These are phyloP conservation scores for Colletotrichum tropicale DNA, from an alignment of 2,329 filamentous ascomycete species.

Conservation along the genomic window DNA sequence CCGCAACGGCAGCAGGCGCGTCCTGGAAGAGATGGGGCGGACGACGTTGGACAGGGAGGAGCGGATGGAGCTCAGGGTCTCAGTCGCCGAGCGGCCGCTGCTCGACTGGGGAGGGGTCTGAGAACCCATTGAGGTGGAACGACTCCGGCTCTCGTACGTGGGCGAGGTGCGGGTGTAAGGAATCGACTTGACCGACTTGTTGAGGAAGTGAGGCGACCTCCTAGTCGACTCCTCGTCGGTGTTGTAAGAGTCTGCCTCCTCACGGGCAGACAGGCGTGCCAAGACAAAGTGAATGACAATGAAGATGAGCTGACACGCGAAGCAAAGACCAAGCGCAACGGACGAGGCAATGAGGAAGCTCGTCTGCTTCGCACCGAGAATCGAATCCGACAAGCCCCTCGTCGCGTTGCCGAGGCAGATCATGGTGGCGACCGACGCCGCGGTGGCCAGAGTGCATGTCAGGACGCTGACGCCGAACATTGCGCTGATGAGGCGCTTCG, in stretches of 20 bases:
- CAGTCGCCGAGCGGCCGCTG: conserved; percentile 46
- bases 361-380: conserved; percentile 34
- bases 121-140: conserved; percentile 37
- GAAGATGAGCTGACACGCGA: conserved; percentile 53
- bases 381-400: conserved; percentile 28
- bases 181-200: conserved; percentile 61
- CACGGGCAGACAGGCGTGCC: conserved; percentile 34
- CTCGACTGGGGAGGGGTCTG: conserved; percentile 50
- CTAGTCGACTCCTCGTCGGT: conserved; percentile 35
- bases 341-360: conserved; percentile 49
- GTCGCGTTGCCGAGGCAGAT: conserved; percentile 41
- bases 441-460: conserved; percentile 48
- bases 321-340: conserved; percentile 48
- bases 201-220: conserved; percentile 35
- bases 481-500: conserved; percentile 30
- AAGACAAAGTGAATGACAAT: conserved; percentile 48
- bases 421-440: conserved; percentile 48
- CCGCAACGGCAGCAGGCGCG: conserved; percentile 52
- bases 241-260: conserved; percentile 30
- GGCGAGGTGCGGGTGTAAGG: conserved; percentile 53
- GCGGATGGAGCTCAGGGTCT: conserved; percentile 52
- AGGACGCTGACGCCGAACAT: conserved; percentile 44
- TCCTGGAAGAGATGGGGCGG: conserved; percentile 62
- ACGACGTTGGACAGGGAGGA: conserved; percentile 53
- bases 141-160: conserved; percentile 3